Conservation (phyloP, 768 basidiomycete genomes). For the Suillus plorans region DNA sequence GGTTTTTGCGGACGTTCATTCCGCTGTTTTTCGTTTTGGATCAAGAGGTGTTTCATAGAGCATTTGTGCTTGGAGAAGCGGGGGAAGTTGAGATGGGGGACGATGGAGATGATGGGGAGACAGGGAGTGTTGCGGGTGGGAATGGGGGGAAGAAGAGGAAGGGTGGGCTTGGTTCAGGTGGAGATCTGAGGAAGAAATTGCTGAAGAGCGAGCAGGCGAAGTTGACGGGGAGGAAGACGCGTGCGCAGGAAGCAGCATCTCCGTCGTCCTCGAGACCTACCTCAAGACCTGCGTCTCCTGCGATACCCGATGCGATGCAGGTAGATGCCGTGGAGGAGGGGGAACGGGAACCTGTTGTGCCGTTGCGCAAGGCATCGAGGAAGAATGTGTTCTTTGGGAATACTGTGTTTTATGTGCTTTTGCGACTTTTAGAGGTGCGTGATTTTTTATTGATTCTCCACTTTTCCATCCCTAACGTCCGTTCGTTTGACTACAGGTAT, state of each 20-base stretch:
- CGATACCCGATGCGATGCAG: constrained; percentile 43
- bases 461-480: constrained; percentile 1
- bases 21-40: constrained; percentile 80
- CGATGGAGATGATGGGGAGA: constrained; percentile 40
- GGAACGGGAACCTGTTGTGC: constrained; percentile 14
- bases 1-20: constrained; percentile 72
- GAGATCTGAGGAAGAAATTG: constrained; percentile 76
- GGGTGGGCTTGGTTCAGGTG: constrained; percentile 41
- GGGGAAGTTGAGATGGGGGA: constrained; percentile 63
- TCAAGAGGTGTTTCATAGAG: constrained; percentile 64
- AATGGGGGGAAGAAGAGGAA: constrained; percentile 41
- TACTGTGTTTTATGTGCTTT: constrained; percentile 80
- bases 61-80: constrained; percentile 62
- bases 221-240: constrained; percentile 58
- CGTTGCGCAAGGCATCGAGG: constrained; percentile 38
- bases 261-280: constrained; percentile 57
- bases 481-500: constrained; percentile 47
- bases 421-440: constrained; percentile 85
- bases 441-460: neutral
- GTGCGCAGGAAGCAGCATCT: constrained; percentile 50
- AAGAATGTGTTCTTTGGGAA: constrained; percentile 82
- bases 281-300: constrained; percentile 67
- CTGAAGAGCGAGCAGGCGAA: constrained; percentile 84
- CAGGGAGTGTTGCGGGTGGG: constrained; percentile 26
- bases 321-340: constrained; percentile 32